A percentile compares a stretch with the other conserved stretches of the same genome.
Conservation (phyloP, 495 filamentous ascomycete genomes). For the Sabuloglossum arenarium region DNA sequence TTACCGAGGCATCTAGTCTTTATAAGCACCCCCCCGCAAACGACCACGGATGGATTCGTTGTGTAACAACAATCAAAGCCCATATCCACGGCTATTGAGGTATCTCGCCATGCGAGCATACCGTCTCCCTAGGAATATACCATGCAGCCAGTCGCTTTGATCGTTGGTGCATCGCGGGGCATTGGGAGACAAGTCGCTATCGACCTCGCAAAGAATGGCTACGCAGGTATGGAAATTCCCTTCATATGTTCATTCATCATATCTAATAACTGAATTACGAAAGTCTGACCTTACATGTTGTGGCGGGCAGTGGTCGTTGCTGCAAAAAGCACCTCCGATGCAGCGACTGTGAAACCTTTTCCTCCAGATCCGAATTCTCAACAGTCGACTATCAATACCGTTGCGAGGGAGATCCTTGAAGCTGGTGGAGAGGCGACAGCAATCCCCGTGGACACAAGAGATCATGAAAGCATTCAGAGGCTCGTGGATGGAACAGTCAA, state of each 20-base stretch:
- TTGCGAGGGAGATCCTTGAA: constrained; percentile 54
- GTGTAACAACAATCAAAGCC: not conserved
- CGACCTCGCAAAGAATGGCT: constrained; percentile 48
- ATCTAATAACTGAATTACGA: constrained; percentile 1
- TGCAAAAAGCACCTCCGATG: constrained; percentile 57
- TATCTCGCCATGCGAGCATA: too few species aligned
- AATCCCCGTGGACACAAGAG: constrained; percentile 49
- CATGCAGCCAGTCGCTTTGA: constrained; percentile 51
- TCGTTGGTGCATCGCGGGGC: constrained; percentile 55
- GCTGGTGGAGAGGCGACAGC: constrained; percentile 42
- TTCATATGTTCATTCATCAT: not conserved
- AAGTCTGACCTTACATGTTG: not conserved
- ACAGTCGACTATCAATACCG: constrained; percentile 64
- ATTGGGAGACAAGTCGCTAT: constrained; percentile 67
- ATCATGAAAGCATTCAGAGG: constrained; percentile 35
- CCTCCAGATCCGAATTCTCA: constrained; percentile 68
- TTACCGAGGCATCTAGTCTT: not conserved
- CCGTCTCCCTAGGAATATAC: too few species aligned
- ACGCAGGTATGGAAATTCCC: constrained; percentile 30
- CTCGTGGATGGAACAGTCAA: constrained; percentile 40
- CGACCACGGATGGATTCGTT: not conserved
- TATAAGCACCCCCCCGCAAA: not conserved
- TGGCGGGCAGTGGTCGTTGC: constrained; percentile 44
- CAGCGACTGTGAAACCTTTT: constrained; percentile 33
- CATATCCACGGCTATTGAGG: not conserved